Evolutionary conservation across 768 basidiomycete species (phyloP), one percentile per base, ranked within the genome.

Genomic region (Mycena amicta): DNA sequence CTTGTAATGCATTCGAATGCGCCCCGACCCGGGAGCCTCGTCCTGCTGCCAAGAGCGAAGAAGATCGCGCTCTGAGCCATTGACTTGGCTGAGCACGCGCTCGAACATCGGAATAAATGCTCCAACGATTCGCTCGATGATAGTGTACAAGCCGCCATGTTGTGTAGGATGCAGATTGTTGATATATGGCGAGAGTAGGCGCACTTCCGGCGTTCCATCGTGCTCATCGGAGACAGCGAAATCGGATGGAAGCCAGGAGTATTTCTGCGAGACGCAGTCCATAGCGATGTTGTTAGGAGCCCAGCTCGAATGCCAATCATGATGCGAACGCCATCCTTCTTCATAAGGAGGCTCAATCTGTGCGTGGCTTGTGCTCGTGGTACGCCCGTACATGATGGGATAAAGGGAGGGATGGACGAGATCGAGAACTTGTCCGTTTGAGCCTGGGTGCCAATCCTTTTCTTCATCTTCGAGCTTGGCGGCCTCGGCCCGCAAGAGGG

Each of bases 401-500:
- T 71, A 81, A 0, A 80, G 70, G 1, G 79, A 76, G 31, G 80
- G 80, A 51, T 82, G 77, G 0, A 81, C 75, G 23, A 81, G 69
- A 56, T 81, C 78, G 39, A 78, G 73, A 0, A 81, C 80, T 50
- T 74, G 74, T 4, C 70, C 65, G 58, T 80, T 69, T 1, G 77
- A 77, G 2, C 72, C 70, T 4, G 80, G 80, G 60, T 81, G 80
- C 80, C 80, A 82, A 62, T 82, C 80, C 39, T 72, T 75, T 52
- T 69, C 26, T 0, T 66, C 68, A 45, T 71, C 60, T 58, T 82
- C 77, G 30, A 80, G 75, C 5, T 53, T 25, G 4, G 41, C 53
- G n/a, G 71, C 64, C 16, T 64, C 73, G 4, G 61, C 37, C 13
- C 70, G 63, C 8, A 78, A 66, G 27, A 50, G 59, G 5, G 58